These are phyloP conservation scores for Zelonia costaricensis DNA, from an alignment of 208 protist species.

Conservation along the genomic window DNA sequence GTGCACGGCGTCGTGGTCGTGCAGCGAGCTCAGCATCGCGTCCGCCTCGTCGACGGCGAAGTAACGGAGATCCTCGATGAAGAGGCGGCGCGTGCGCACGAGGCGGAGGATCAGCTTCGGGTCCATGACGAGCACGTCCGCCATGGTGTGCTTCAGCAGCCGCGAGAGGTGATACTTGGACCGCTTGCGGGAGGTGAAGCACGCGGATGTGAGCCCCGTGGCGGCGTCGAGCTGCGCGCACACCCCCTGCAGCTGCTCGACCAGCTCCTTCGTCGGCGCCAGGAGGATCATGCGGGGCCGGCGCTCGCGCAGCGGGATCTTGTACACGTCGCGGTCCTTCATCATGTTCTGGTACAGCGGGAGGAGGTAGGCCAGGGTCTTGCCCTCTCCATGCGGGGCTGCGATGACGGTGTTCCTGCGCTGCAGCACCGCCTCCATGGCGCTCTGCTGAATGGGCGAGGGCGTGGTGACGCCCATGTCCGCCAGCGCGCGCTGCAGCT, in stretches of 20 bases:
- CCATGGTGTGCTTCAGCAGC: constrained; percentile 56
- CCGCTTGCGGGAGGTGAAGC: constrained; percentile 70
- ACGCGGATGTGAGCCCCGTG: constrained; percentile 56
- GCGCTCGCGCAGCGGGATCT: constrained; percentile 79
- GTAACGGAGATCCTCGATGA: constrained; percentile 88
- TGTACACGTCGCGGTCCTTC: constrained; percentile 87
- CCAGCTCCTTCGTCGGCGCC: constrained; percentile 70
- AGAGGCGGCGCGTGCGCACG: constrained; percentile 67
- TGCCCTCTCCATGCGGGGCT: constrained; percentile 85
- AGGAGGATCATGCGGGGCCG: constrained; percentile 86
- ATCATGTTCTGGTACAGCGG: constrained; percentile 88
- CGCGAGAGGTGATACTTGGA: constrained; percentile 67
- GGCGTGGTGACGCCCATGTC: constrained; percentile 53
- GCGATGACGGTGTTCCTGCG: constrained; percentile 71
- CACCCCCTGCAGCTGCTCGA: constrained; percentile 69
- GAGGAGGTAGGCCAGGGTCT: constrained; percentile 81
- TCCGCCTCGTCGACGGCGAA: constrained; percentile 89
- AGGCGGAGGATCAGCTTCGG: constrained; percentile 72
- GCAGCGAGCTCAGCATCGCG: constrained; percentile 64
- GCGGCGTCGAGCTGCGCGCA: constrained; percentile 54
- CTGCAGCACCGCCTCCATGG: constrained; percentile 74
- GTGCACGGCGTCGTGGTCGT: constrained; percentile 81
- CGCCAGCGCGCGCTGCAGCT: constrained; percentile 44
- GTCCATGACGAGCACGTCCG: constrained; percentile 84
- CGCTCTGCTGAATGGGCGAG: constrained; percentile 82